Percentiles rank a stretch among this genome's conserved stretches.
These are phyloP conservation scores for Andrographis paniculata DNA, from an alignment of 305 asterid genomes.

Conservation along the genomic window DNA sequence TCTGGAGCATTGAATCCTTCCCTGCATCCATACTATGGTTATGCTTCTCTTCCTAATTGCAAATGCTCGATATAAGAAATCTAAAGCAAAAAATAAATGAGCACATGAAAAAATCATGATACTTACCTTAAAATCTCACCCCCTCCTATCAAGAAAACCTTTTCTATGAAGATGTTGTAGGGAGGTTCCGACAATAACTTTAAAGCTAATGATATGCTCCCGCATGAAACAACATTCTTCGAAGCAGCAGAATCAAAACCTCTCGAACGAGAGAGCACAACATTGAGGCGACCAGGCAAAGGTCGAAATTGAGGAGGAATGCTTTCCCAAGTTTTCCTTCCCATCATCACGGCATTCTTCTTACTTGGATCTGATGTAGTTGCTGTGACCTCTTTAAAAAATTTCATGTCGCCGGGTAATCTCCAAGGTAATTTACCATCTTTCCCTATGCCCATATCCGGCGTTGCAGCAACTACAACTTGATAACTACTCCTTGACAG, in stretches of 20 bases:
- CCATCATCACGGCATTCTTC: slow-evolving; percentile 93
- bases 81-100: background rate
- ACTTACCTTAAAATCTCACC: slow-evolving; percentile 80
- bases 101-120: slow-evolving; percentile 3
- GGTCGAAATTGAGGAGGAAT: slow-evolving; percentile 74
- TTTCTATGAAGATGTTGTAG: slow-evolving; percentile 54
- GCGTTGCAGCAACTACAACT: slow-evolving; percentile 89
- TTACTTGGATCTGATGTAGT: slow-evolving; percentile 53
- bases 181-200: slow-evolving; percentile 68
- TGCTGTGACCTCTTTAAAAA: slow-evolving; percentile 71
- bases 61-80: background rate
- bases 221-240: slow-evolving; percentile 60
- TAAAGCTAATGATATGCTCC: slow-evolving; percentile 61
- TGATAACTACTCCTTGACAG: slow-evolving; percentile 54
- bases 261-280: slow-evolving; percentile 76
- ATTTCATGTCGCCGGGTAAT: slow-evolving; percentile 79
- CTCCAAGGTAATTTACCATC: slow-evolving; percentile 88
- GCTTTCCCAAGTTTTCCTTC: slow-evolving; percentile 98
- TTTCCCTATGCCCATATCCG: slow-evolving; percentile 86
- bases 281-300: slow-evolving; percentile 88
- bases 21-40: slow-evolving; percentile 40
- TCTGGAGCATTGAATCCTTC: slow-evolving; percentile 68
- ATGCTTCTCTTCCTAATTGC: slow-evolving; percentile 7
- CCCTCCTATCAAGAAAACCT: slow-evolving; percentile 87
- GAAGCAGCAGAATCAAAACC: slow-evolving; percentile 39